Percentiles rank a stretch among this genome's conserved stretches.
phyloP scores from a whole-genome alignment of 768 basidiomycete genomes.

The Mycena rebaudengoi region DNA sequence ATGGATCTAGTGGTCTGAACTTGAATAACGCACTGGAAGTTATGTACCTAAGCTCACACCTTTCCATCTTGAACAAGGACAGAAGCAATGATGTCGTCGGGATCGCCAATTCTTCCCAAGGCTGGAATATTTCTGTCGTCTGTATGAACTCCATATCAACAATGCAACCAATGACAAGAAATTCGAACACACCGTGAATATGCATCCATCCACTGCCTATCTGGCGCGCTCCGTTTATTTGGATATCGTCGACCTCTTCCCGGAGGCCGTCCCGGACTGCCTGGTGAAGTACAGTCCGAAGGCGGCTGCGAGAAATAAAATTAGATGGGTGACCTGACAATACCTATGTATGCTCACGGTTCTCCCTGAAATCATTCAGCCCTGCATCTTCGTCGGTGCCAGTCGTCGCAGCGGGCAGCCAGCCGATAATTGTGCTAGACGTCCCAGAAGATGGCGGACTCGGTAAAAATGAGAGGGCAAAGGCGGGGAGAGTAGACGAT shows the following conservation, averaged over 20 bases:
- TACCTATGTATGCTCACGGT: conserved; percentile 56
- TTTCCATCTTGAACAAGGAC: conserved; percentile 77
- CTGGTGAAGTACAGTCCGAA: conserved; percentile 67
- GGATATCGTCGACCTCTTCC: conserved; percentile 71
- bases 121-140: conserved; percentile 81
- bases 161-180: neutral
- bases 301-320: conserved; percentile 53
- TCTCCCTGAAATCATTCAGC: conserved; percentile 76
- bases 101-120: conserved; percentile 78
- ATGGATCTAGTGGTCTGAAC: conserved; percentile 54
- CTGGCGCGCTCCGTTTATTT: conserved; percentile 70
- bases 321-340: neutral
- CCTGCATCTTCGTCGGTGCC: conserved; percentile 52
- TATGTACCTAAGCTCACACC: conserved; percentile 43
- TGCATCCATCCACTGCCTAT: conserved; percentile 88
- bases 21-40: neutral
- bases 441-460: conserved; percentile 49
- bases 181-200: conserved; percentile 59
- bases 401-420: conserved; percentile 63
- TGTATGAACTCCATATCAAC: conserved; percentile 37
- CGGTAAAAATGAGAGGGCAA: conserved; percentile 71
- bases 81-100: conserved; percentile 84
- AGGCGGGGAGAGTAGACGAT: conserved; percentile 55
- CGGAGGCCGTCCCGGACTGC: conserved; percentile 62
- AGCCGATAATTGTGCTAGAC: conserved; percentile 70